phyloP scores from a whole-genome alignment of 176 grass and related monocot genomes.

The Chloris gayana region DNA sequence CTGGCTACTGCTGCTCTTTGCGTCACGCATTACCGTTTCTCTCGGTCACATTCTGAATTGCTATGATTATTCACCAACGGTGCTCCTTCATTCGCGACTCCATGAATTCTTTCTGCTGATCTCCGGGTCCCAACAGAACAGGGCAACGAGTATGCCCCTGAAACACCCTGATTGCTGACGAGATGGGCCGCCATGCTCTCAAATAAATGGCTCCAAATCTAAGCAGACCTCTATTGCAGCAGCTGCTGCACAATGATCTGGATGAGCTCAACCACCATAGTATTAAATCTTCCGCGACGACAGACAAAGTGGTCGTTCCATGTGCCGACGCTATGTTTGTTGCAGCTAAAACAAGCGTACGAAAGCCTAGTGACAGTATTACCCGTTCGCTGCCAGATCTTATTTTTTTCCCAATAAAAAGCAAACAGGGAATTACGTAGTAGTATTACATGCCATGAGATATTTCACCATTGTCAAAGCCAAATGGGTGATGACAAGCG shows the following conservation, averaged over 20 bases:
- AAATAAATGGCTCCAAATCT: too few species aligned
- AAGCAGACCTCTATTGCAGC: too few species aligned
- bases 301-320: neutral
- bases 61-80: conserved; percentile 16
- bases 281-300: too few species aligned
- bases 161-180: too few species aligned
- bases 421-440: neutral
- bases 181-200: too few species aligned
- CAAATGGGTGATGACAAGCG: conserved; percentile 24
- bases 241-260: too few species aligned
- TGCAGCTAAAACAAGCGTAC: neutral
- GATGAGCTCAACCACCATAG: neutral
- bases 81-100: too few species aligned
- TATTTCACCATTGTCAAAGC: neutral
- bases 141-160: too few species aligned
- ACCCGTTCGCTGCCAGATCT: neutral
- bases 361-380: too few species aligned
- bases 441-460: neutral
- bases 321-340: neutral
- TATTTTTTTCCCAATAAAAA: neutral
- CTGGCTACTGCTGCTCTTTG: neutral
- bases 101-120: too few species aligned
- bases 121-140: too few species aligned
- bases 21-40: neutral
- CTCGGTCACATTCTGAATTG: neutral